These are phyloP conservation scores for Beauveria bassiana DNA, from an alignment of 2,329 filamentous ascomycete genomes.

Conservation along the genomic window DNA sequence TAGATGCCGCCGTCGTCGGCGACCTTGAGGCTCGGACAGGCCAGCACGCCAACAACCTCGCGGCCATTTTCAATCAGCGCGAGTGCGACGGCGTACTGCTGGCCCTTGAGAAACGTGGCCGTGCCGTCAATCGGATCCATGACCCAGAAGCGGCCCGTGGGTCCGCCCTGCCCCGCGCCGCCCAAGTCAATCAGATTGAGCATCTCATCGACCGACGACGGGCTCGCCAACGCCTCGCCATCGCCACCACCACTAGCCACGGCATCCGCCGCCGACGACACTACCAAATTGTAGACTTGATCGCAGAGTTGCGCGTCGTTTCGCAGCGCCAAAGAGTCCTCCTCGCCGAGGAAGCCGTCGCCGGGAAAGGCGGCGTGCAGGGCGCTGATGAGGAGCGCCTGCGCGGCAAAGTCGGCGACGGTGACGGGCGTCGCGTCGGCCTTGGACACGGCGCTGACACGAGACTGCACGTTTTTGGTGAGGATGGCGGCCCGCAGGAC, in stretches of 20 bases:
- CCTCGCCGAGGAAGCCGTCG: slow-evolving; percentile 55
- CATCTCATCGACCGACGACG: slow-evolving; percentile 44
- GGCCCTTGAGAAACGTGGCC: slow-evolving; percentile 49
- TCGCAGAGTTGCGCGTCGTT: slow-evolving; percentile 37
- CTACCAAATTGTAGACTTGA: slow-evolving; percentile 49
- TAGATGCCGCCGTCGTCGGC: slow-evolving; percentile 25
- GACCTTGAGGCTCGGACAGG: slow-evolving; percentile 50
- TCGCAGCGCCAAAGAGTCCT: slow-evolving; percentile 46
- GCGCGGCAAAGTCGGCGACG: slow-evolving; percentile 55
- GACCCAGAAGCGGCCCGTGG: slow-evolving; percentile 44
- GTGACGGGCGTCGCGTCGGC: slow-evolving; percentile 53
- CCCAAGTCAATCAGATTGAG: slow-evolving; percentile 55
- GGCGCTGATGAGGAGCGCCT: slow-evolving; percentile 52
- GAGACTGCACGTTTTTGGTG: slow-evolving; percentile 40
- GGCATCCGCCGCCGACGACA: slow-evolving; percentile 16
- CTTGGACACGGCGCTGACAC: slow-evolving; percentile 45
- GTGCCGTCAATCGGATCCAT: slow-evolving; percentile 61
- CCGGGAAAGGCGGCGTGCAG: slow-evolving; percentile 45
- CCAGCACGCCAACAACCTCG: slow-evolving; percentile 52
- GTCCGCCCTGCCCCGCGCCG: slow-evolving; percentile 30
- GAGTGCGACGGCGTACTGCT: slow-evolving; percentile 57
- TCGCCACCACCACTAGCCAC: neutral
- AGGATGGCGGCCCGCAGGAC: slow-evolving; percentile 49
- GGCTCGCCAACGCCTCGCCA: slow-evolving; percentile 25
- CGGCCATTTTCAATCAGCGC: slow-evolving; percentile 49